A percentile compares a stretch with the other conserved stretches of the same genome.
These are phyloP conservation scores for Clonostachys byssicola DNA, from an alignment of 2,329 filamentous ascomycete genomes.

Conservation along the genomic window DNA sequence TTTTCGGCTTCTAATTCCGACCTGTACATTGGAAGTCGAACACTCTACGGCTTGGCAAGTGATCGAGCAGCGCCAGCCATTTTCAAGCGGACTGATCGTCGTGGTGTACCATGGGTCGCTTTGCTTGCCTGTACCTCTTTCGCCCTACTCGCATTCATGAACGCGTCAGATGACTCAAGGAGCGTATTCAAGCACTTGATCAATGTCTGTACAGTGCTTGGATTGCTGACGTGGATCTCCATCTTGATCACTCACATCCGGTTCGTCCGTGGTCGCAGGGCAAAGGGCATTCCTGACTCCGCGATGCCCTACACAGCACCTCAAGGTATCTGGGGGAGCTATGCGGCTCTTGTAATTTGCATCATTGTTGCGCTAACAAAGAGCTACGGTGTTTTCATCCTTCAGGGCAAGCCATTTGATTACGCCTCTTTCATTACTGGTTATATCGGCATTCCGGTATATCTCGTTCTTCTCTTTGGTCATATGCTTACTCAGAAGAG, in stretches of 20 bases:
- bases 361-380: slow-evolving; percentile 74
- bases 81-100: slow-evolving; percentile 66
- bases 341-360: slow-evolving; percentile 65
- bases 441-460: slow-evolving; percentile 73
- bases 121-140: slow-evolving; percentile 58
- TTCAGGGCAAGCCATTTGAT: slow-evolving; percentile 50
- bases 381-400: slow-evolving; percentile 72
- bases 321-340: slow-evolving; percentile 66
- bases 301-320: slow-evolving; percentile 64
- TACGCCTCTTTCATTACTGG: slow-evolving; percentile 76
- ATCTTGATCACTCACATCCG: slow-evolving; percentile 64
- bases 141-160: slow-evolving; percentile 65
- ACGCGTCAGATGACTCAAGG: slow-evolving; percentile 52
- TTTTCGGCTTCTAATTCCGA: slow-evolving; percentile 76
- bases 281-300: slow-evolving; percentile 51
- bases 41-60: slow-evolving; percentile 67
- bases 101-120: slow-evolving; percentile 66
- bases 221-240: slow-evolving; percentile 63
- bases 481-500: slow-evolving; percentile 57
- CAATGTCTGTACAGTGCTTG: slow-evolving; percentile 64
- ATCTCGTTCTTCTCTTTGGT: slow-evolving; percentile 64
- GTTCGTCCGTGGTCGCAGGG: slow-evolving; percentile 59
- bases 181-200: slow-evolving; percentile 61
- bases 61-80: slow-evolving; percentile 69
- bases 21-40: slow-evolving; percentile 71